These are phyloP conservation scores for Thraustochytrium aureum DNA, from an alignment of 352 stramenopile species.

Conservation along the genomic window DNA sequence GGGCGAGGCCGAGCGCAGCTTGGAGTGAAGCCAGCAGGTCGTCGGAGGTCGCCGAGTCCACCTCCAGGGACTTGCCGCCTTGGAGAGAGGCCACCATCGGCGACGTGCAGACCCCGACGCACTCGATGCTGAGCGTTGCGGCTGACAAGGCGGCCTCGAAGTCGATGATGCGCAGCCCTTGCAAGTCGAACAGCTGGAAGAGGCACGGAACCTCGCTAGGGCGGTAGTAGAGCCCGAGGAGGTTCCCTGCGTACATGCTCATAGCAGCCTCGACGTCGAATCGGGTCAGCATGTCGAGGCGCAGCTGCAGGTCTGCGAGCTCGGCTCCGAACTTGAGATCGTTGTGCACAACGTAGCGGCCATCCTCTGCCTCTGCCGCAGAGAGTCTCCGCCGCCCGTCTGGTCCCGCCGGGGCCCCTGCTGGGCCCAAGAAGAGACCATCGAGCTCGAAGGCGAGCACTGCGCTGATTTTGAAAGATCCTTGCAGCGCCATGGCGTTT, in stretches of 20 bases:
- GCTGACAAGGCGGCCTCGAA: not conserved
- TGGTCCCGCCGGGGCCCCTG: no score
- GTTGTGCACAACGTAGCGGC: not conserved
- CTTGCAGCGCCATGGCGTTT: not conserved
- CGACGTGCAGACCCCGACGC: slow-evolving; percentile 21
- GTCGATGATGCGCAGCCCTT: slow-evolving; percentile 3
- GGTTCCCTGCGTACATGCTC: not conserved
- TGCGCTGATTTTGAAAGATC: not conserved
- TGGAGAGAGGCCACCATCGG: not conserved
- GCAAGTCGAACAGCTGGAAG: not conserved
- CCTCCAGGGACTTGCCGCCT: not conserved
- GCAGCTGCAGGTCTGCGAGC: not conserved
- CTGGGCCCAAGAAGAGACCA: slow-evolving; percentile 7
- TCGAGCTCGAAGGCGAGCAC: slow-evolving; percentile 18
- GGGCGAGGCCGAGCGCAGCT: not conserved
- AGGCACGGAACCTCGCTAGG: slow-evolving; percentile 18
- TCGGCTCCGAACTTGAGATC: not conserved
- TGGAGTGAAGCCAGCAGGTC: not conserved
- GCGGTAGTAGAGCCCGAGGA: slow-evolving; percentile 19
- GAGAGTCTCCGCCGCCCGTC: no score
- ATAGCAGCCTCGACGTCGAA: not conserved
- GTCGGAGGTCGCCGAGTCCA: not conserved
- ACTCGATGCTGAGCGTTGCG: not conserved
- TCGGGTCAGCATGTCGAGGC: not conserved
- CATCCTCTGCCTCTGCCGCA: not conserved